Percentiles rank a stretch among this genome's conserved stretches.
phyloP scores from a whole-genome alignment of 2,329 filamentous ascomycete species.

The Aphanocladium album region DNA sequence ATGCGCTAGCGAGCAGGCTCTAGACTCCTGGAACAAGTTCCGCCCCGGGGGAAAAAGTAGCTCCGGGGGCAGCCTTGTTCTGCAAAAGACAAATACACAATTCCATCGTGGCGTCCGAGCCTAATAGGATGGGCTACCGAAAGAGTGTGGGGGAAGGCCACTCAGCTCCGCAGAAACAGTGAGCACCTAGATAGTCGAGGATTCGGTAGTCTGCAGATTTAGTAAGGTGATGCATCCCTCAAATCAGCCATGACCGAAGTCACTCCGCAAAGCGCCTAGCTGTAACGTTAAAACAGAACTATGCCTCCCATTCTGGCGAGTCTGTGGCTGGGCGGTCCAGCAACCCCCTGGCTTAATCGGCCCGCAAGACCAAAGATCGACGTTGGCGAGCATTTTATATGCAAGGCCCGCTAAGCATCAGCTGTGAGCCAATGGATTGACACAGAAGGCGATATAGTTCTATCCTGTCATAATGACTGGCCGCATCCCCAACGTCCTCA shows the following conservation, averaged over 20 bases:
- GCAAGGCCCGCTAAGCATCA: background rate
- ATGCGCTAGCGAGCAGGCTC: background rate
- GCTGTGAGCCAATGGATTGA: background rate
- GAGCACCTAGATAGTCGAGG: background rate
- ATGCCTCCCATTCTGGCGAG: background rate
- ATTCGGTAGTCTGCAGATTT: background rate
- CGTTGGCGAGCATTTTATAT: background rate
- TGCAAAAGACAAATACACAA: background rate
- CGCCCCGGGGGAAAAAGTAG: background rate
- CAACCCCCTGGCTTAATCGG: background rate
- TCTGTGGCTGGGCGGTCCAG: background rate
- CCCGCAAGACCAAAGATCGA: conserved; percentile 5
- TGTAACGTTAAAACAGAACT: conserved; percentile 5
- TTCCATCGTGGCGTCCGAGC: background rate
- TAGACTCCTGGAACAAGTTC: background rate
- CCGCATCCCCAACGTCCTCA: background rate
- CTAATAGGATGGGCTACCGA: background rate
- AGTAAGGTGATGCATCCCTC: background rate
- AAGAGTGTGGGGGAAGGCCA: background rate
- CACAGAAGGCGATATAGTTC: background rate
- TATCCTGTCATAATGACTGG: background rate
- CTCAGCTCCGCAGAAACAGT: background rate
- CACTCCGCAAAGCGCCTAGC: background rate
- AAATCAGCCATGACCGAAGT: conserved; percentile 1
- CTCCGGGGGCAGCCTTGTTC: background rate